phyloP scores from a whole-genome alignment of 257 asterid species.

The Echites panduratus region DNA sequence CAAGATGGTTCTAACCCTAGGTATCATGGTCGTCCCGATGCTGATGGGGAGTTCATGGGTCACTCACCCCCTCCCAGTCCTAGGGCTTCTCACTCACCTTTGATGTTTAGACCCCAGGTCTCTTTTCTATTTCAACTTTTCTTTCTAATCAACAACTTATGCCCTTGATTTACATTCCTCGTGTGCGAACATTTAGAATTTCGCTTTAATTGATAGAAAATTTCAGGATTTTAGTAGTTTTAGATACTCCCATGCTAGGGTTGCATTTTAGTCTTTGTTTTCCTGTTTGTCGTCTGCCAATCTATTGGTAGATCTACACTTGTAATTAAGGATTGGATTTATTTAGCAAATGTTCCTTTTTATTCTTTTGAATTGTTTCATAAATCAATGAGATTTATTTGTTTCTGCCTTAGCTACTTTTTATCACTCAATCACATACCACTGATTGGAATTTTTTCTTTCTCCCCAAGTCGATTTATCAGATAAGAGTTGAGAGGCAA shows the following conservation, averaged over 20 bases:
- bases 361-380: neutral
- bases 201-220: neutral
- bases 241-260: neutral
- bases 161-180: neutral
- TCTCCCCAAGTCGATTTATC: neutral
- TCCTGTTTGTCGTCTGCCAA: conserved; percentile 16
- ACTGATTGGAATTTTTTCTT: neutral
- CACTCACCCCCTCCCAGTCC: conserved; percentile 94
- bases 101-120: conserved; percentile 92
- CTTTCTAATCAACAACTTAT: neutral
- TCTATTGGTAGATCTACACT: conserved; percentile 38
- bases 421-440: neutral
- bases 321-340: conserved; percentile 21
- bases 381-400: neutral
- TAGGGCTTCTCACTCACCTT: conserved; percentile 78
- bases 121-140: neutral
- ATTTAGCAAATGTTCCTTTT: neutral
- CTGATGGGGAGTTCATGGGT: conserved; percentile 50
- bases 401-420: conserved; percentile 10
- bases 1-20: conserved; percentile 33
- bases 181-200: neutral
- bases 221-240: neutral
- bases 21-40: conserved; percentile 24
- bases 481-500: neutral
- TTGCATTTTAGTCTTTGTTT: neutral